Evolutionary conservation across 2,329 filamentous ascomycete species (phyloP).

Genomic region (Cladophialophora immunda): DNA sequence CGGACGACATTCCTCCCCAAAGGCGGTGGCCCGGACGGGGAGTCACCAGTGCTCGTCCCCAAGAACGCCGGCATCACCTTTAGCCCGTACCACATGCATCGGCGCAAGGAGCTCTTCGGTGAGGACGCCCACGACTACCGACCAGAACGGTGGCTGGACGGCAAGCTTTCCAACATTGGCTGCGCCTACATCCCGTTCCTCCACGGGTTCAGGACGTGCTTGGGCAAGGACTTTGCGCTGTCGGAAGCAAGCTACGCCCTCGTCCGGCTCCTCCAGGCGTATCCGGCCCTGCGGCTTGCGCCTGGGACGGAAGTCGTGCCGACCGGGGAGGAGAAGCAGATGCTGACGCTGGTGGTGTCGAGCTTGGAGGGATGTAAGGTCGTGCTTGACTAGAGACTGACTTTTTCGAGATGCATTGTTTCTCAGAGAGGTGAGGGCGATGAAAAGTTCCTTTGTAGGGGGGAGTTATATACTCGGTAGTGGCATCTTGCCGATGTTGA

Average conservation of each 20-base stretch:
- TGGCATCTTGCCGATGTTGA: background rate
- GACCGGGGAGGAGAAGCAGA: conserved; percentile 25
- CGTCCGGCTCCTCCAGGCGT: conserved; percentile 37
- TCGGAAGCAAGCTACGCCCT: conserved; percentile 42
- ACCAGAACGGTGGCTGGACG: conserved; percentile 35
- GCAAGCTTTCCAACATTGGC: conserved; percentile 36
- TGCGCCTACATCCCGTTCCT: conserved; percentile 9
- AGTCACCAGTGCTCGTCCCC: conserved; percentile 42
- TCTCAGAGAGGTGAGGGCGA: too few relatives aligned
- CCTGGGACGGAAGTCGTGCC: conserved; percentile 5
- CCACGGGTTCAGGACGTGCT: conserved; percentile 23
- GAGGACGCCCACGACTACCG: conserved; percentile 19
- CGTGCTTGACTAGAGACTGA: conserved; percentile 9
- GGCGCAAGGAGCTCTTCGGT: conserved; percentile 54
- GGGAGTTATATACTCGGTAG: too few relatives aligned
- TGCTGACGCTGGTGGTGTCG: conserved; percentile 25
- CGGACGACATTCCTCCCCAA: conserved; percentile 43
- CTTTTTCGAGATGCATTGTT: too few relatives aligned
- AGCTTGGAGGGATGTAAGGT: conserved; percentile 32
- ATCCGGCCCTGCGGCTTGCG: conserved; percentile 27
- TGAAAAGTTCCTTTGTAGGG: too few relatives aligned
- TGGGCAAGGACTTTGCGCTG: conserved; percentile 33
- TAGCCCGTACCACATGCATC: conserved; percentile 52
- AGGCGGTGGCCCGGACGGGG: conserved; percentile 45
- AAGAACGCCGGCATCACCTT: conserved; percentile 43